A percentile compares a stretch with the other conserved stretches of the same genome.
Conservation (phyloP, 192 early-diverging fungal genomes). For the Linnemannia hyalina region DNA sequence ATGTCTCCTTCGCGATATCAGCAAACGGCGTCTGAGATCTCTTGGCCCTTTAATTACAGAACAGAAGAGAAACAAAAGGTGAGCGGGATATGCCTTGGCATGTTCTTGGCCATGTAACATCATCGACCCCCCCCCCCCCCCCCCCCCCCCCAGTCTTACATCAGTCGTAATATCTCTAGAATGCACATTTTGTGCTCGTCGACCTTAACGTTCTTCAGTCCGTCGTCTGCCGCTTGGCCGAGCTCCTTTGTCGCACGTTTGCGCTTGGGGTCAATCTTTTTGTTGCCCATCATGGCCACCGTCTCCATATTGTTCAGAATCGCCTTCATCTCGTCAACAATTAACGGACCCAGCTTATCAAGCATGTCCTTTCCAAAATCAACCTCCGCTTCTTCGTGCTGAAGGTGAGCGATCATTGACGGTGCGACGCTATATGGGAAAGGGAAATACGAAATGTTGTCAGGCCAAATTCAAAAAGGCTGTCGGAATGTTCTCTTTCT, state of each 20-base stretch:
- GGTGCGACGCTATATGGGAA: constrained; percentile 5
- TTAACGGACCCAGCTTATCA: background rate
- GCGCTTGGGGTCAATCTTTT: background rate
- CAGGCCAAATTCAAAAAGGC: constrained; percentile 7
- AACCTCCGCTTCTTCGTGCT: background rate
- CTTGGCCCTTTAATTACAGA: constrained; percentile 14
- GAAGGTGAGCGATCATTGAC: constrained; percentile 17
- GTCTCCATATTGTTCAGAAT: constrained; percentile 2
- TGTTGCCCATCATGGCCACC: background rate
- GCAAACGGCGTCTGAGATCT: constrained; percentile 1
- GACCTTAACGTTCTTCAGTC: background rate
- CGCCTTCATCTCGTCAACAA: constrained; percentile 15
- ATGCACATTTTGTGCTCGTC: constrained; percentile 6
- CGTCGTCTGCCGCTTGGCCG: background rate
- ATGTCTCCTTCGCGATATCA: background rate
- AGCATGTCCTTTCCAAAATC: constrained; percentile 7
- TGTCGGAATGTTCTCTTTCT: background rate
- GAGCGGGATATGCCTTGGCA: background rate
- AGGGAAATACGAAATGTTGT: constrained; percentile 4
- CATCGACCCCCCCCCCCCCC: too few species aligned
- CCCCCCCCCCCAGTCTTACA: constrained; percentile 10
- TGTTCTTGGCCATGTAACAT: background rate
- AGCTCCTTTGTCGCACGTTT: constrained; percentile 14
- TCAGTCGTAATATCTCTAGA: constrained; percentile 1
- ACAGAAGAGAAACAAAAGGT: background rate